Evolutionary conservation across 192 early-diverging fungal genomes (phyloP).

Genomic region (Mortierella alpina): DNA sequence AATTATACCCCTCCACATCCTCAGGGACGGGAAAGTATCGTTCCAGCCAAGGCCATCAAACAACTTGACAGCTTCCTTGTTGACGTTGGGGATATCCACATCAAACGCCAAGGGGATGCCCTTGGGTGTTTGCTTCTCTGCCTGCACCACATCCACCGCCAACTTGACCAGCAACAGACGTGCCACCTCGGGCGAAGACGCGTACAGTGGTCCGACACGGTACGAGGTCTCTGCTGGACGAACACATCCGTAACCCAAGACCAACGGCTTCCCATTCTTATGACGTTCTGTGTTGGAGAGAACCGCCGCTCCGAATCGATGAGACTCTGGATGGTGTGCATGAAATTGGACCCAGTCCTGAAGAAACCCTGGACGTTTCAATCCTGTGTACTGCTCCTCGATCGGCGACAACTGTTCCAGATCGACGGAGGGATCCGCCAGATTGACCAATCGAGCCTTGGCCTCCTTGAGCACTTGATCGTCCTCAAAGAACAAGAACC

Average conservation of each 20-base stretch:
- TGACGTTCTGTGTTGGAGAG: slow-evolving; percentile 4
- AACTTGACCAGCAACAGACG: slow-evolving; percentile 43
- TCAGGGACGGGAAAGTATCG: slow-evolving; percentile 33
- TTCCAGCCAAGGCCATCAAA: slow-evolving; percentile 38
- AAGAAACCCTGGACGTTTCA: slow-evolving; percentile 30
- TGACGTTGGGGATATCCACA: slow-evolving; percentile 27
- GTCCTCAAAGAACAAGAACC: too few species aligned
- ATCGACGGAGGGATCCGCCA: slow-evolving; percentile 19
- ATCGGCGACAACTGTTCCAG: slow-evolving; percentile 12
- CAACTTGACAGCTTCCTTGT: slow-evolving; percentile 12
- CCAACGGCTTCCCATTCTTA: slow-evolving; percentile 4
- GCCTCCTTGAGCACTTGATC: not conserved
- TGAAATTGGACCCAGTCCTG: slow-evolving; percentile 35
- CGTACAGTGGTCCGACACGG: slow-evolving; percentile 50
- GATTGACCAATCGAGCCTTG: slow-evolving; percentile 14
- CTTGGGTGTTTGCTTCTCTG: slow-evolving; percentile 4
- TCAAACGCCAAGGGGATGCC: slow-evolving; percentile 16
- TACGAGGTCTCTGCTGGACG: slow-evolving; percentile 48
- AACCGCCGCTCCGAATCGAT: slow-evolving; percentile 24
- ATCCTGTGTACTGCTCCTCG: slow-evolving; percentile 18
- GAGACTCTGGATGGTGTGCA: slow-evolving; percentile 5
- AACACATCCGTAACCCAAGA: slow-evolving; percentile 39
- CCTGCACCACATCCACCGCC: slow-evolving; percentile 11
- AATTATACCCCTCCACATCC: slow-evolving; percentile 54
- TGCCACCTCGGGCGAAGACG: slow-evolving; percentile 26